phyloP scores from a whole-genome alignment of 140 eudicot genomes.

The Oenanthe javanica region DNA sequence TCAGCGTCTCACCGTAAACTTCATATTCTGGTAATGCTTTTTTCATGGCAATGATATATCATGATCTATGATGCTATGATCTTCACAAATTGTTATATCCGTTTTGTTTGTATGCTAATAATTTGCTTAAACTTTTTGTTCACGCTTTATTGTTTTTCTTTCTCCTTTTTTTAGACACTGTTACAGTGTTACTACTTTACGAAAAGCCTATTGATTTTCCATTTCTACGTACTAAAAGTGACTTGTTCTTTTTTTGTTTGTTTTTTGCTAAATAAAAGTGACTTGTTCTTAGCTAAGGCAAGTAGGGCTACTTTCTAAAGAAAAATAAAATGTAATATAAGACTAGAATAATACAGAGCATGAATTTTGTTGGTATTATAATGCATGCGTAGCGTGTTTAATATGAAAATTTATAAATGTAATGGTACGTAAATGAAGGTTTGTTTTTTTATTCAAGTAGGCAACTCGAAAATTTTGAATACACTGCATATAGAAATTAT shows the following conservation, averaged over 20 bases:
- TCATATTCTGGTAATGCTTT: not conserved
- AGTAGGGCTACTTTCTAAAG: not conserved
- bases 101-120: not conserved
- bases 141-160: not conserved
- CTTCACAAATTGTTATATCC: not conserved
- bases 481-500: not conserved
- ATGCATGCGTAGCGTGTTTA: slow-evolving; percentile 6
- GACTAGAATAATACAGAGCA: not conserved
- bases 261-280: too few relatives aligned
- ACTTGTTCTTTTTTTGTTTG: too few relatives aligned
- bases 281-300: not conserved
- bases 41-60: not conserved
- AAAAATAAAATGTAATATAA: not conserved
- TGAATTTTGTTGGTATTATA: not conserved
- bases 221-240: not conserved
- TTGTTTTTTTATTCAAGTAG: not conserved
- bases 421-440: not conserved
- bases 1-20: not conserved
- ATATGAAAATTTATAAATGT: not conserved
- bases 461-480: not conserved
- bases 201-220: not conserved
- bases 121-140: not conserved
- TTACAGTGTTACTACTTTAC: not conserved
- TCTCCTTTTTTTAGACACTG: not conserved
- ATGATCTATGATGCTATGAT: not conserved